Conservation (phyloP, 1,284 basidiomycete species). For the Inonotus hispidus region DNA sequence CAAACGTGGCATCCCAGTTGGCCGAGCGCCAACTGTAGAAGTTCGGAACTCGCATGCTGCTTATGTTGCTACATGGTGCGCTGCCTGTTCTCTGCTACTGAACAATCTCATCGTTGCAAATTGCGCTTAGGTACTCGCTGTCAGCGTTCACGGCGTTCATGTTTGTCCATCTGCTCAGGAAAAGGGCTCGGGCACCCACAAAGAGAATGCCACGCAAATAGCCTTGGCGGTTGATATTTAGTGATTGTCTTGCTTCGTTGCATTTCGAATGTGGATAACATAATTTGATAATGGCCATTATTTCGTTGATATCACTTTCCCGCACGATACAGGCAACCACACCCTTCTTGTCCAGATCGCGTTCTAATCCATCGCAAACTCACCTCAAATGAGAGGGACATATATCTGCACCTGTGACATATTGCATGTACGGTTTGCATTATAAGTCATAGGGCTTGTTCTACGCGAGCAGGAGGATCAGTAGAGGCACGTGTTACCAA, state of each 20-base stretch:
- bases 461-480: too few species aligned
- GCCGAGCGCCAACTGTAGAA: constrained; percentile 80
- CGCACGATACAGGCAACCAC: neutral
- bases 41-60: constrained; percentile 93
- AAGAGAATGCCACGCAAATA: constrained; percentile 14
- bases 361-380: neutral
- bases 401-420: too few species aligned
- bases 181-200: constrained; percentile 28
- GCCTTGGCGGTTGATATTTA: neutral
- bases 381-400: neutral
- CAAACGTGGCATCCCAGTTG: constrained; percentile 78
- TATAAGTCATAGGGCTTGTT: too few species aligned
- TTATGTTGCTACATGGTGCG: constrained; percentile 92
- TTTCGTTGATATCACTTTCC: neutral
- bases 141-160: constrained; percentile 63
- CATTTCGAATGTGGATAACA: neutral
- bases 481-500: too few species aligned
- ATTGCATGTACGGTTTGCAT: too few species aligned
- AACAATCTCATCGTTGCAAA: constrained; percentile 9
- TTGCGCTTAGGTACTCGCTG: constrained; percentile 56
- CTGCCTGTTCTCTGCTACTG: neutral
- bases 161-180: constrained; percentile 52
- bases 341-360: neutral
- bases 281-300: neutral
- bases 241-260: neutral